A percentile compares a stretch with the other conserved stretches of the same genome.
Conservation (phyloP, 2,329 filamentous ascomycete species). For the Aspergillus pseudoterreus region DNA sequence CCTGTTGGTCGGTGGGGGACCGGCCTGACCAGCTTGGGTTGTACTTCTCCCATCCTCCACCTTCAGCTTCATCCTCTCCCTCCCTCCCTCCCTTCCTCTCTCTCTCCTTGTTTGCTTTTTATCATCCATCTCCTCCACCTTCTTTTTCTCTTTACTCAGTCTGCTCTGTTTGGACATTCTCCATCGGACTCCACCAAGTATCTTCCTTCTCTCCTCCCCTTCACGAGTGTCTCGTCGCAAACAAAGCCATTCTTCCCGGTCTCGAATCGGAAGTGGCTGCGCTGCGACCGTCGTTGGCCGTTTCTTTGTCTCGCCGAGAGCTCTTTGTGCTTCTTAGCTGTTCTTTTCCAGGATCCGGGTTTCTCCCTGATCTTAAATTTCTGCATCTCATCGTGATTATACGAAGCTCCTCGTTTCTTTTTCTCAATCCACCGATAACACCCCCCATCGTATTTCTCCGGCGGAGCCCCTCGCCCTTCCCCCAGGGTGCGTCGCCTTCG, state of each 20-base stretch:
- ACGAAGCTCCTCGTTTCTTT: too few species aligned
- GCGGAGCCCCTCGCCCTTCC: slow-evolving; percentile 7
- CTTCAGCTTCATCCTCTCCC: background rate
- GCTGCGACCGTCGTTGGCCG: background rate
- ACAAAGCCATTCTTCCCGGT: slow-evolving; percentile 14
- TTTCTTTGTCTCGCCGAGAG: slow-evolving; percentile 3
- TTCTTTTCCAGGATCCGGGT: background rate
- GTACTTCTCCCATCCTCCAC: background rate
- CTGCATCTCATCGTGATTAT: background rate
- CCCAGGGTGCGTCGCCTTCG: slow-evolving; percentile 3
- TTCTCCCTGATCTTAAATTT: slow-evolving; percentile 1
- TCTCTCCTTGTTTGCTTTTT: background rate
- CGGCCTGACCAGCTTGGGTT: background rate
- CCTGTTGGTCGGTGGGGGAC: background rate
- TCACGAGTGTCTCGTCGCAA: slow-evolving; percentile 3
- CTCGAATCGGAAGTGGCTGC: slow-evolving; percentile 5
- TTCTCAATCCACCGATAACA: background rate
- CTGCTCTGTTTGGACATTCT: background rate
- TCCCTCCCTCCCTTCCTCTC: background rate
- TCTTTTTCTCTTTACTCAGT: background rate
- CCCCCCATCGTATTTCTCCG: background rate
- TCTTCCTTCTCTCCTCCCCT: background rate
- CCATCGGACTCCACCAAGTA: background rate
- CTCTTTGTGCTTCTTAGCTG: slow-evolving; percentile 3
- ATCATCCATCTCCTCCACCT: background rate